Conservation (phyloP, 2,329 filamentous ascomycete species). For the Ilyonectria sp. region DNA sequence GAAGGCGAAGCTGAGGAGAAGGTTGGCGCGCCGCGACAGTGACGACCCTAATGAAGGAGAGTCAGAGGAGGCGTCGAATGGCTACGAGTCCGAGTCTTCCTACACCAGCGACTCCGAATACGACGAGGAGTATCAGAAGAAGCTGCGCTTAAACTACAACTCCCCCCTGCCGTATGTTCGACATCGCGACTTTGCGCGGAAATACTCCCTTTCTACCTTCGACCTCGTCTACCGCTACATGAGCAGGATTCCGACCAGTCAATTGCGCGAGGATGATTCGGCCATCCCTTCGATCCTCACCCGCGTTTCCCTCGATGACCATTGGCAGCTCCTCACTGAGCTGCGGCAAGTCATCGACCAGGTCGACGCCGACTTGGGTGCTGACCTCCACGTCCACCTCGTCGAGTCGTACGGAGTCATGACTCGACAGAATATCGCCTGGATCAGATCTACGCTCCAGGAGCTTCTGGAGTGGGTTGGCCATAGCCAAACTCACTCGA, state of each 20-base stretch:
- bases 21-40: not conserved
- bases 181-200: slow-evolving; percentile 48
- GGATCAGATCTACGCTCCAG: slow-evolving; percentile 41
- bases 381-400: slow-evolving; percentile 42
- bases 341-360: slow-evolving; percentile 46
- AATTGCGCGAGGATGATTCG: slow-evolving; percentile 29
- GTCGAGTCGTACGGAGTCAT: slow-evolving; percentile 45
- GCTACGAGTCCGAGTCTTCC: slow-evolving; percentile 30
- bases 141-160: slow-evolving; percentile 36
- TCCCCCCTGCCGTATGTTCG: slow-evolving; percentile 37
- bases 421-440: slow-evolving; percentile 42
- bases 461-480: not conserved
- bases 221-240: slow-evolving; percentile 45
- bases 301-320: slow-evolving; percentile 43
- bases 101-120: slow-evolving; percentile 41
- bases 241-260: slow-evolving; percentile 24
- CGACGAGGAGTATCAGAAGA: slow-evolving; percentile 41
- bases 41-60: not conserved
- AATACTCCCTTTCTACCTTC: slow-evolving; percentile 43
- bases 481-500: not conserved
- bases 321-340: slow-evolving; percentile 48
- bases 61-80: not conserved
- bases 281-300: slow-evolving; percentile 35
- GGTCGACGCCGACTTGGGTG: slow-evolving; percentile 46
- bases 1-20: slow-evolving; percentile 7